A percentile compares a stretch with the other conserved stretches of the same genome.
phyloP scores from a whole-genome alignment of 495 filamentous ascomycete genomes.

The Hypoxylon cercidicola region DNA sequence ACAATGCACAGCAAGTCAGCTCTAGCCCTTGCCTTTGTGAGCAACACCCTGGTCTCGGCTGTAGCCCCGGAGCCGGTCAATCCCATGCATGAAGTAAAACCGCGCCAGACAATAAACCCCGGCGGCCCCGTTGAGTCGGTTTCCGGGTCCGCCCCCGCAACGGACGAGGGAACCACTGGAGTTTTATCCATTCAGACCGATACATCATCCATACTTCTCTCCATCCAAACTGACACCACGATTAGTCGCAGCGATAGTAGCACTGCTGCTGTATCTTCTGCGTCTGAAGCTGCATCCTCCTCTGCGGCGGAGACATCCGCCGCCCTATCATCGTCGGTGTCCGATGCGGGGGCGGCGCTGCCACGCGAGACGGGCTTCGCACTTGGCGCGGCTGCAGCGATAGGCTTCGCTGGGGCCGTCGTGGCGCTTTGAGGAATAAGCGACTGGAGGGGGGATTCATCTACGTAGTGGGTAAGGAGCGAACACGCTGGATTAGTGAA shows the following conservation, averaged over 20 bases:
- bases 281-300: slow-evolving; percentile 10
- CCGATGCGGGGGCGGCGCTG: slow-evolving; percentile 19
- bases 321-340: slow-evolving; percentile 13
- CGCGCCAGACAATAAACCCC: slow-evolving; percentile 31
- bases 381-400: slow-evolving; percentile 24
- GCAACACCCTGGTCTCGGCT: slow-evolving; percentile 18
- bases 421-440: slow-evolving; percentile 12
- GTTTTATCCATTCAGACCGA: slow-evolving; percentile 29
- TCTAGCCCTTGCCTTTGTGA: slow-evolving; percentile 5
- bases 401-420: slow-evolving; percentile 12
- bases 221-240: slow-evolving; percentile 9
- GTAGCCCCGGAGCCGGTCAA: not conserved
- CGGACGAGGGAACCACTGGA: slow-evolving; percentile 18
- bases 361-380: slow-evolving; percentile 26
- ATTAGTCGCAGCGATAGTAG: not conserved
- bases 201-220: slow-evolving; percentile 4
- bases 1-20: slow-evolving; percentile 24
- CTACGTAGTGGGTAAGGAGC: too few species aligned
- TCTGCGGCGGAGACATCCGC: slow-evolving; percentile 12
- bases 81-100: not conserved
- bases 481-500: too few species aligned
- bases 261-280: slow-evolving; percentile 5
- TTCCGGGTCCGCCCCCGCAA: slow-evolving; percentile 4
- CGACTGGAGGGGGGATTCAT: not conserved
- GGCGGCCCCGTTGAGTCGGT: slow-evolving; percentile 29